phyloP scores from a whole-genome alignment of 768 basidiomycete genomes.

The Auriscalpium microsporum region DNA sequence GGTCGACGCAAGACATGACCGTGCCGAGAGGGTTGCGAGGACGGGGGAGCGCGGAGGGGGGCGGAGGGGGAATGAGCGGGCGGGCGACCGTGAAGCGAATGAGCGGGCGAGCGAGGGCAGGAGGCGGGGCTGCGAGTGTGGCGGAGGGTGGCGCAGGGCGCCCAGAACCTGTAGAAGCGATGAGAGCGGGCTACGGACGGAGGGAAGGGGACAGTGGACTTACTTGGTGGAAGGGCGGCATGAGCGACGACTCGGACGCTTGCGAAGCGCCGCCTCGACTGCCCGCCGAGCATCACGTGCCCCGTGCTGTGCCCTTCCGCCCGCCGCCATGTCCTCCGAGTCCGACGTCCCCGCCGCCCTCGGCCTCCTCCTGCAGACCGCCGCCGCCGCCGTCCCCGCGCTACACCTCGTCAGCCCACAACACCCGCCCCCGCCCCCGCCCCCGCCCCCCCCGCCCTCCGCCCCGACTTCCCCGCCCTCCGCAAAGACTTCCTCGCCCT shows the following conservation, averaged over 20 bases:
- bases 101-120: conserved; percentile 17
- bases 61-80: conserved; percentile 1
- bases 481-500: conserved; percentile 50
- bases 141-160: conserved; percentile 25
- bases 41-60: neutral
- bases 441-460: conserved; percentile 37
- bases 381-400: conserved; percentile 23
- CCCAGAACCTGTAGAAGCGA: conserved; percentile 27
- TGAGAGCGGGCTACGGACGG: conserved; percentile 11
- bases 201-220: conserved; percentile 13
- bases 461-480: conserved; percentile 35
- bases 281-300: neutral
- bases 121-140: conserved; percentile 25
- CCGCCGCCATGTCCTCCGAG: conserved; percentile 23
- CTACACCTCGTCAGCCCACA: conserved; percentile 7
- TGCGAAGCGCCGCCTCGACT: neutral
- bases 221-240: neutral
- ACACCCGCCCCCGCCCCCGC: conserved; percentile 16
- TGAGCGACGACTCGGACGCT: neutral
- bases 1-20: neutral
- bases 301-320: neutral
- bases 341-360: neutral
- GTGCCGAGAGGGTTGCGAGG: neutral
- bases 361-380: conserved; percentile 10
- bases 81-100: conserved; percentile 13